phyloP scores from a whole-genome alignment of 2,329 filamentous ascomycete genomes.

The Didymella keratinophila region DNA sequence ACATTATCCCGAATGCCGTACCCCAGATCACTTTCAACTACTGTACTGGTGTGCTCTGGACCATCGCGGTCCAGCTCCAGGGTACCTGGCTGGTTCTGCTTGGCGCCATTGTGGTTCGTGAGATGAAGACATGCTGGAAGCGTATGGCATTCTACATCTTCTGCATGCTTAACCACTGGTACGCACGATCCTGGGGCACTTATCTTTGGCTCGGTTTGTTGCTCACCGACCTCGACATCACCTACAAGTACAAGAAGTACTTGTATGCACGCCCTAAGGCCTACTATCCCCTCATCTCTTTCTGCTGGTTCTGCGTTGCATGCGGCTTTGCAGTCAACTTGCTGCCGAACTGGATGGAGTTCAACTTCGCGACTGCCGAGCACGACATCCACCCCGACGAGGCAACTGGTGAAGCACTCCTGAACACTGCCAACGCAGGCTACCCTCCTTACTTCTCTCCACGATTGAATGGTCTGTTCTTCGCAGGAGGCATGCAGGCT shows the following conservation, averaged over 20 bases:
- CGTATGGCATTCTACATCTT: constrained; percentile 56
- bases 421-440: constrained; percentile 43
- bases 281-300: constrained; percentile 50
- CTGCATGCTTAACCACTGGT: constrained; percentile 57
- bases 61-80: constrained; percentile 59
- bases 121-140: constrained; percentile 58
- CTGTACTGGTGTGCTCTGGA: constrained; percentile 61
- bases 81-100: constrained; percentile 57
- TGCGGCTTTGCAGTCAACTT: constrained; percentile 50
- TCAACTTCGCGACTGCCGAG: constrained; percentile 52
- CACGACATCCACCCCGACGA: constrained; percentile 55
- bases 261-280: constrained; percentile 45
- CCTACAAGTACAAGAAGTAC: constrained; percentile 54
- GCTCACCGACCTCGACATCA: constrained; percentile 58
- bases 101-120: constrained; percentile 54
- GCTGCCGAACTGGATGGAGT: constrained; percentile 48
- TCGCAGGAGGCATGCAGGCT: constrained; percentile 50
- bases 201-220: constrained; percentile 57
- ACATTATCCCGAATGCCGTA: constrained; percentile 58
- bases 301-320: constrained; percentile 42
- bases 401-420: constrained; percentile 49
- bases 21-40: constrained; percentile 59
- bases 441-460: constrained; percentile 57
- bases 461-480: constrained; percentile 55
- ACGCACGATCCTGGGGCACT: constrained; percentile 56